A percentile compares a stretch with the other conserved stretches of the same genome.
phyloP scores from a whole-genome alignment of 257 asterid genomes.

The Dorcoceras hygrometricum region DNA sequence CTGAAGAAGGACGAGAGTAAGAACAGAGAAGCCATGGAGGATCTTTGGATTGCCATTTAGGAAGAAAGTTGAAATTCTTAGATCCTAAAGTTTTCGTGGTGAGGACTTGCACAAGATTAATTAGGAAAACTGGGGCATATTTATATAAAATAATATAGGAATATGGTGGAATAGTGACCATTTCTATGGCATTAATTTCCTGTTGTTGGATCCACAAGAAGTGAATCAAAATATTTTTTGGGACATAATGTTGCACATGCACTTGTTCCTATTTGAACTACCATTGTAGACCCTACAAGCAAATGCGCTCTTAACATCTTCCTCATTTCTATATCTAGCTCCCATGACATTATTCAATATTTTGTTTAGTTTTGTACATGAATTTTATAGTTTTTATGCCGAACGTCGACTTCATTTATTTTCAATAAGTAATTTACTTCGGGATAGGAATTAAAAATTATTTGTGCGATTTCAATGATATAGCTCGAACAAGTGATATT shows the following conservation, averaged over 20 bases:
- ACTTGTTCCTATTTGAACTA: constrained; percentile 59
- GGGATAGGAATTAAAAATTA: too few species aligned
- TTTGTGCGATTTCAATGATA: too few species aligned
- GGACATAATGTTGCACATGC: constrained; percentile 61
- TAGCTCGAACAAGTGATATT: too few species aligned
- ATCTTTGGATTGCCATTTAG: constrained; percentile 37
- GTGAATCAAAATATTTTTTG: constrained; percentile 27
- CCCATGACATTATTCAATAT: neutral
- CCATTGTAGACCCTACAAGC: constrained; percentile 62
- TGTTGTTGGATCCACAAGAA: constrained; percentile 39
- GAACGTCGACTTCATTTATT: too few species aligned
- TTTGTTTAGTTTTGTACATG: neutral
- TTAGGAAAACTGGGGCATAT: constrained; percentile 28
- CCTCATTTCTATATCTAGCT: neutral
- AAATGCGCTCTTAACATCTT: constrained; percentile 47
- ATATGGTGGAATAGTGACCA: constrained; percentile 48
- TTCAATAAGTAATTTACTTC: neutral
- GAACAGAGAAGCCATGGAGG: constrained; percentile 29
- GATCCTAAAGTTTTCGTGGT: neutral
- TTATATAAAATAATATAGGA: constrained; percentile 37
- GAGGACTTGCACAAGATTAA: constrained; percentile 25
- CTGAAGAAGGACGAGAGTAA: constrained; percentile 26
- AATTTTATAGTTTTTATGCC: too few species aligned
- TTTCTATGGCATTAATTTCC: constrained; percentile 27
- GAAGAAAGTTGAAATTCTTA: neutral